A percentile compares a stretch with the other conserved stretches of the same genome.
phyloP scores from a whole-genome alignment of 1,284 basidiomycete genomes.

The Phaffia rhodozyma region DNA sequence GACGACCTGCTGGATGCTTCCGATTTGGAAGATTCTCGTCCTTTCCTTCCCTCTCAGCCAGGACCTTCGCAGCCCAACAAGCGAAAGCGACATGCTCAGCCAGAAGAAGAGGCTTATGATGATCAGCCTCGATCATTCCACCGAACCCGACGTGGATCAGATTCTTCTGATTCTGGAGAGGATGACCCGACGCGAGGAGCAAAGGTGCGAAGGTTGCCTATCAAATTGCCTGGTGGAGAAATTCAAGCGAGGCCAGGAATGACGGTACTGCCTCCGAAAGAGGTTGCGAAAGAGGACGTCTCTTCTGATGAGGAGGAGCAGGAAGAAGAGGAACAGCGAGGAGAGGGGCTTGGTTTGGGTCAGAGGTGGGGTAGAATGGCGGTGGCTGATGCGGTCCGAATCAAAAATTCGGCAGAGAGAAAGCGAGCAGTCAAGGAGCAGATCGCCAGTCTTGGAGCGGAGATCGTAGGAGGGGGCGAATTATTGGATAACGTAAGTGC shows the following conservation, averaged over 20 bases:
- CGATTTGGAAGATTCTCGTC: constrained; percentile 19
- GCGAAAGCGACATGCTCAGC: constrained; percentile 14
- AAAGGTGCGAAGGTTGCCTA: constrained; percentile 59
- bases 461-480: constrained; percentile 62
- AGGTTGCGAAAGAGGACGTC: constrained; percentile 23
- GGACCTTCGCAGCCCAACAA: constrained; percentile 21
- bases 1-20: constrained; percentile 24
- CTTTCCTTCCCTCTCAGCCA: constrained; percentile 16
- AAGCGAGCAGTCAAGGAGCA: constrained; percentile 77
- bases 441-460: constrained; percentile 76
- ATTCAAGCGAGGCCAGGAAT: constrained; percentile 41
- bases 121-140: constrained; percentile 50
- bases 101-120: constrained; percentile 24
- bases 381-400: constrained; percentile 59
- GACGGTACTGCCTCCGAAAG: constrained; percentile 23
- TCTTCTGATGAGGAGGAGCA: constrained; percentile 43
- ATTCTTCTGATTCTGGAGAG: constrained; percentile 36
- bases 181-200: constrained; percentile 25
- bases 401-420: constrained; percentile 52
- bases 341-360: constrained; percentile 45
- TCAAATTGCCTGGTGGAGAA: constrained; percentile 68
- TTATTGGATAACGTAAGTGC: constrained; percentile 35
- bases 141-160: constrained; percentile 42
- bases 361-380: constrained; percentile 69
- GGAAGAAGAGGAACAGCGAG: constrained; percentile 1